Base-by-base conservation (phyloP, 2,329 filamentous ascomycete species). In the Aspergillus sojae region DNA sequence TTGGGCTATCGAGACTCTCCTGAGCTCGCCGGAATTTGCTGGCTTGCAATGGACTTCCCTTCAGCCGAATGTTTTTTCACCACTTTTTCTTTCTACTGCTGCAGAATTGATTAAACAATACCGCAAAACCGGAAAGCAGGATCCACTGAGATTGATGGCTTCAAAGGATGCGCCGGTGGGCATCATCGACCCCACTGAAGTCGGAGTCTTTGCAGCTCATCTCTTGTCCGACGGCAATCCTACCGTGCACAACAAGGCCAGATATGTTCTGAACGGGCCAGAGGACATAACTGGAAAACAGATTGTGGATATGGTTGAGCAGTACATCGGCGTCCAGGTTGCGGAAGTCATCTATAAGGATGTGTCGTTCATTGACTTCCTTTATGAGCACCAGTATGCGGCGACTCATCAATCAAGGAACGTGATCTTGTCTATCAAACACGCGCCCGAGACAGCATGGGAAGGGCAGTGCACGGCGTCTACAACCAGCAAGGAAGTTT, bases 1-100 rank as follows among this genome's bases (percentile, higher is more conserved):
- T 57, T 81, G 79, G 79, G 80, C 79, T 0, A 76, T 82, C 23
- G 79, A 82, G 66, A 23, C 68, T 5, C 60, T 81, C 48, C 70
- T 82, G 3, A 62, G 65, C 58, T 72, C 77, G 39, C 72, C 75
- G 0, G 76, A 79, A 59, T 81, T 81, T 58, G 43, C 62, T 10
- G 21, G 34, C 3, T 60, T 82, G 52, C 70, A 72, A 12, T 82
- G 77, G 77, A 79, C 78, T 0, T 81, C 78, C 0, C 69, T 82
- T 5, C 79, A 79, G 65, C 73, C 79, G 0, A 81, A 81, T 26
- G 2, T 70, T 4, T 79, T 78, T 55, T 39, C 63, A 11, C 50
- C 32, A 55, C 65, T 74, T 1, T 67, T 62, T 23, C 62, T 81
- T 0, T 26, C 30, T 1, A 1, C 70, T 2, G 71, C 75, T 0